Evolutionary conservation across 495 filamentous ascomycete genomes (phyloP), one percentile per base, ranked within the genome.

Genomic region (Penicillium tannophilum): DNA sequence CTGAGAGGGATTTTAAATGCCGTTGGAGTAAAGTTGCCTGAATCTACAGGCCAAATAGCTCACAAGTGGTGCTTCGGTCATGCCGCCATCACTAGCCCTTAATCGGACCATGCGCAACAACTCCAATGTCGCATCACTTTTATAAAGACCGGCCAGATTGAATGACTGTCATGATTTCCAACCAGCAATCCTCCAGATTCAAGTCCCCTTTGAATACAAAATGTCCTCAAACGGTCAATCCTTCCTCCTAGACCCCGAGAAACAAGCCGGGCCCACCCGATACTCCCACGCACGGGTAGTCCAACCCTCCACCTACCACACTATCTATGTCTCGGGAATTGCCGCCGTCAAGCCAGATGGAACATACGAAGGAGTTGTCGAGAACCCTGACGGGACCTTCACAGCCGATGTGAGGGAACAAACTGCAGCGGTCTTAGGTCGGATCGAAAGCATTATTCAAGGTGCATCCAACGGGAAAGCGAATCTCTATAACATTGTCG

Each of bases 321-420:
- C 71, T 5, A 70, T 72, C 19, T 74, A 74, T 57, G 42, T 74
- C 31, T 72, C 72, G 1, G 71, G 70, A 4, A 74, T 69, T 45
- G 65, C 71, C 4, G 59, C 60, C 4, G 55, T 61, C 1, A 54
- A 16, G 10, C 58, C 63, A 17, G 65, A 66, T 14, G 67, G 67
- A 19, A 54, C 55, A 2, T 66, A 52, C 19, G 62, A 71, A n/a
- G 68, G 68, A 10, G 71, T 69, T 24, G 66, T 57, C 3, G 63
- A 74, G 49, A 66, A 69, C 39, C 10, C 66, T 2, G 73, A 76
- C 17, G 73, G 73, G 16, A 67, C 61, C 6, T 72, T 63, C 48
- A 64, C 30, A 2, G 42, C 64, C 31, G 66, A 74, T 54, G 66
- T 74, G 23, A 66, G 65, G 26, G 52, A 63, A 44, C 71, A 76